Conservation (phyloP, 2,329 filamentous ascomycete species). For the Blumeria hordei region DNA sequence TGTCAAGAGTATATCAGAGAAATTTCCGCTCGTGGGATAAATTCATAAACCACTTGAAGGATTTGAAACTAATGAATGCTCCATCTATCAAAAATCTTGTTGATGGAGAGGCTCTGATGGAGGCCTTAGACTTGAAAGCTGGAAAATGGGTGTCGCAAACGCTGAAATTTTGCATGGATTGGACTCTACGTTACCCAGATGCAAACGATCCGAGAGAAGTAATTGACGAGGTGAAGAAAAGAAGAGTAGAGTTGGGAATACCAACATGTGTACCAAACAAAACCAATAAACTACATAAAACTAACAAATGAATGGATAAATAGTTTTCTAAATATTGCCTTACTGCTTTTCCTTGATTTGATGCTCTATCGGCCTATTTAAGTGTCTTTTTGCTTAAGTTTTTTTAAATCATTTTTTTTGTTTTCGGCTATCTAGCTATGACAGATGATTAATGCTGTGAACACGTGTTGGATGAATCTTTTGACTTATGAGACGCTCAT, state of each 20-base stretch:
- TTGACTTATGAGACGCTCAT: too few species aligned
- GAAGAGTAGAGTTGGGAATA: conserved; percentile 12
- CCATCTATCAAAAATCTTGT: conserved; percentile 37
- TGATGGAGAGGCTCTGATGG: conserved; percentile 50
- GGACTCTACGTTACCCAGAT: conserved; percentile 65
- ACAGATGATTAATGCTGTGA: too few species aligned
- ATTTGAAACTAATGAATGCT: conserved; percentile 30
- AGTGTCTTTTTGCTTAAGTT: too few species aligned
- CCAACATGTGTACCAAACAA: conserved; percentile 2
- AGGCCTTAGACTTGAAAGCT: conserved; percentile 41
- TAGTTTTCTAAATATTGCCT: too few species aligned
- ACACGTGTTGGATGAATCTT: too few species aligned
- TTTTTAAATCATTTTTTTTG: too few species aligned
- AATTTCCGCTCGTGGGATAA: conserved; percentile 26
- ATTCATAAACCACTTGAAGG: conserved; percentile 30
- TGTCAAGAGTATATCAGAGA: conserved; percentile 9
- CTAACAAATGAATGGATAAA: too few species aligned
- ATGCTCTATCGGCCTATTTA: too few species aligned
- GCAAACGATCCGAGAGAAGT: conserved; percentile 32
- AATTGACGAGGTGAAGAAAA: conserved; percentile 30
- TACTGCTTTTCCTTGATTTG: too few species aligned
- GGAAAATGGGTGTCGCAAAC: conserved; percentile 70
- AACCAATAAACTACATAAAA: too few species aligned
- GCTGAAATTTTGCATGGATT: conserved; percentile 57
- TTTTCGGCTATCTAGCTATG: too few species aligned